phyloP scores from a whole-genome alignment of 257 asterid genomes.

The Solanum virginianum region DNA sequence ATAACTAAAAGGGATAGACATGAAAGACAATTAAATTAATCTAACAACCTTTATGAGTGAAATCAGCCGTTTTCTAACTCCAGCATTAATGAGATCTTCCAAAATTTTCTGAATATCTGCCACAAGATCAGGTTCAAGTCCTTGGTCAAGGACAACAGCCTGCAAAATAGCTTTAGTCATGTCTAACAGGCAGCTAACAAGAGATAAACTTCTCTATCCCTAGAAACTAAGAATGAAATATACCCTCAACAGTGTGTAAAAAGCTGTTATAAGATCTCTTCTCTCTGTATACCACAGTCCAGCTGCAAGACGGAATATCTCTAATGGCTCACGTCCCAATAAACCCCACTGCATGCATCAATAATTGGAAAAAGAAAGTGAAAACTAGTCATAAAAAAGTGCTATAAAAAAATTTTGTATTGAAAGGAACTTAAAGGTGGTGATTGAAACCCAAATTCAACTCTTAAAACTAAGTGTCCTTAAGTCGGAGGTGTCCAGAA shows the following conservation, averaged over 20 bases:
- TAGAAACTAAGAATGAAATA: conserved; percentile 10
- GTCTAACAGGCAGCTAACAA: neutral
- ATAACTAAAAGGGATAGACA: neutral
- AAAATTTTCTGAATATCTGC: conserved; percentile 61
- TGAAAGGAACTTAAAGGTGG: neutral
- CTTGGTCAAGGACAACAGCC: conserved; percentile 93
- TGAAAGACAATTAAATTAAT: neutral
- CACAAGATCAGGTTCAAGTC: conserved; percentile 66
- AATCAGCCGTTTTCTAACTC: conserved; percentile 63
- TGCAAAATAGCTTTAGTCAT: conserved; percentile 18
- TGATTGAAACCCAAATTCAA: neutral
- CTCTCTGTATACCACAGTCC: conserved; percentile 98
- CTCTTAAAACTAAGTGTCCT: neutral
- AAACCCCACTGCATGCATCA: conserved; percentile 60
- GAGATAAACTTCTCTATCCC: neutral
- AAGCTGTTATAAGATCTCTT: conserved; percentile 75
- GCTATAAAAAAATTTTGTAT: neutral
- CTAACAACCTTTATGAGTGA: conserved; percentile 62
- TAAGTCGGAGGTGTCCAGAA: neutral
- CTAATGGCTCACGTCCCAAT: conserved; percentile 75
- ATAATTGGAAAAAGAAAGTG: neutral
- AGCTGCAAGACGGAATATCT: conserved; percentile 77
- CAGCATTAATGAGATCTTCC: conserved; percentile 61
- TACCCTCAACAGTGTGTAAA: conserved; percentile 78
- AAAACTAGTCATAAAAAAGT: neutral